Conservation (phyloP, 2,329 filamentous ascomycete species). For the Ophioceras dolichostomum region DNA sequence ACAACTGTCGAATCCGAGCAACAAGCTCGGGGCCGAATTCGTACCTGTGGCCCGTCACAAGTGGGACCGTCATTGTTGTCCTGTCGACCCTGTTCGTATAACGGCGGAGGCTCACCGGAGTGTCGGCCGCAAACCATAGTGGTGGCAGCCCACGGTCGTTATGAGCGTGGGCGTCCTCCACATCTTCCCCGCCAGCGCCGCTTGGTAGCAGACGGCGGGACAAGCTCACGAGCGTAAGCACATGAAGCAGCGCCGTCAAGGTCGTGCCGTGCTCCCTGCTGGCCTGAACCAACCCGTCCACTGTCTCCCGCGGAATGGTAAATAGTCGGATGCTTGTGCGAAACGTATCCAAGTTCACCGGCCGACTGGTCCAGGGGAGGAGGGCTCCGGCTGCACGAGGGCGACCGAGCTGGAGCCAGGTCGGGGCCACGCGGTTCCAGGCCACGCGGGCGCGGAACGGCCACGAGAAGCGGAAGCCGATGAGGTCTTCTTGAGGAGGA, state of each 20-base stretch:
- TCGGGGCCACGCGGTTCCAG: conserved; percentile 26
- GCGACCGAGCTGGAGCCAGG: conserved; percentile 19
- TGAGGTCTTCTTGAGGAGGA: conserved; percentile 25
- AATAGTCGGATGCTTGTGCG: conserved; percentile 23
- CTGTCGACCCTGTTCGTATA: conserved; percentile 19
- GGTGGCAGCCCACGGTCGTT: too few relatives aligned
- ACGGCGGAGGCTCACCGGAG: conserved; percentile 31
- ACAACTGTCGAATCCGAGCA: too few relatives aligned
- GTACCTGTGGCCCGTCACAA: conserved; percentile 24
- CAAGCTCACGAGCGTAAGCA: conserved; percentile 28
- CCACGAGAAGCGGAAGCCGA: conserved; percentile 26
- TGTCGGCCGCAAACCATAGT: conserved; percentile 21
- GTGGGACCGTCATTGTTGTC: conserved; percentile 21
- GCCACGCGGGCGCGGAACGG: conserved; percentile 26
- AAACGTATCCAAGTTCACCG: conserved; percentile 22
- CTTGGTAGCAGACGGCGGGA: conserved; percentile 22
- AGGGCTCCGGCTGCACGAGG: too few relatives aligned
- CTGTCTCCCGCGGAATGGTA: conserved; percentile 16
- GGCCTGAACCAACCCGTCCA: conserved; percentile 20
- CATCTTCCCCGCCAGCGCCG: too few relatives aligned
- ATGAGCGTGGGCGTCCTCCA: too few relatives aligned
- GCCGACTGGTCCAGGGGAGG: conserved; percentile 24
- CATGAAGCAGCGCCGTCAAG: conserved; percentile 36
- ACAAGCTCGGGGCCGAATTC: conserved; percentile 12
- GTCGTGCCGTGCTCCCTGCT: conserved; percentile 29